These are phyloP conservation scores for Emericellopsis terricola DNA, from an alignment of 495 filamentous ascomycete species.

Conservation along the genomic window DNA sequence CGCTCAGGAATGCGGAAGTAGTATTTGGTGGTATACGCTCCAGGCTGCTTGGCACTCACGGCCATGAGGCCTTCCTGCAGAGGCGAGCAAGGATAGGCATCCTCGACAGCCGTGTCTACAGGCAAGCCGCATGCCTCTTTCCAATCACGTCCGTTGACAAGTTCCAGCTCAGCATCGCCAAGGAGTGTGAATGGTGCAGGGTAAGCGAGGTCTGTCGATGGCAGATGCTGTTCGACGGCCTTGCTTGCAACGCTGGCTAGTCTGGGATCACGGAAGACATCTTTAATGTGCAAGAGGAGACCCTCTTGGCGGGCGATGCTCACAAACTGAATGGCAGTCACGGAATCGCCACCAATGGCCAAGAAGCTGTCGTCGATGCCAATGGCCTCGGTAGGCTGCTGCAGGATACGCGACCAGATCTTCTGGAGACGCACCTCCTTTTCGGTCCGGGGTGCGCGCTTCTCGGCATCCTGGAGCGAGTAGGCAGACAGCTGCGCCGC, in stretches of 20 bases:
- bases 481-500: background rate
- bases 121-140: background rate
- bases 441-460: background rate
- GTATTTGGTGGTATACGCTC: constrained; percentile 22
- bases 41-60: constrained; percentile 17
- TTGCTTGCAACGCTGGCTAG: background rate
- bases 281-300: background rate
- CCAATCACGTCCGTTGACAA: background rate
- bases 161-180: background rate
- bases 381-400: constrained; percentile 15
- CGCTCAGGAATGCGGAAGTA: constrained; percentile 20
- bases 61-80: constrained; percentile 53
- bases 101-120: constrained; percentile 21
- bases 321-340: background rate
- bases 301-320: constrained; percentile 13
- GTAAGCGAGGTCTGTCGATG: constrained; percentile 22
- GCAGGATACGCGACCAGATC: constrained; percentile 28
- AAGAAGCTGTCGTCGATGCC: background rate
- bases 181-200: background rate
- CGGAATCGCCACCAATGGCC: too few species aligned
- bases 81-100: constrained; percentile 43
- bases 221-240: constrained; percentile 3
- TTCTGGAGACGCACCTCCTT: constrained; percentile 13
- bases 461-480: background rate
- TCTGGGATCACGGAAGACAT: background rate